Evolutionary conservation across 2,329 filamentous ascomycete species (phyloP), one percentile per base, ranked within the genome.

Genomic region (Colletotrichum lupini): DNA sequence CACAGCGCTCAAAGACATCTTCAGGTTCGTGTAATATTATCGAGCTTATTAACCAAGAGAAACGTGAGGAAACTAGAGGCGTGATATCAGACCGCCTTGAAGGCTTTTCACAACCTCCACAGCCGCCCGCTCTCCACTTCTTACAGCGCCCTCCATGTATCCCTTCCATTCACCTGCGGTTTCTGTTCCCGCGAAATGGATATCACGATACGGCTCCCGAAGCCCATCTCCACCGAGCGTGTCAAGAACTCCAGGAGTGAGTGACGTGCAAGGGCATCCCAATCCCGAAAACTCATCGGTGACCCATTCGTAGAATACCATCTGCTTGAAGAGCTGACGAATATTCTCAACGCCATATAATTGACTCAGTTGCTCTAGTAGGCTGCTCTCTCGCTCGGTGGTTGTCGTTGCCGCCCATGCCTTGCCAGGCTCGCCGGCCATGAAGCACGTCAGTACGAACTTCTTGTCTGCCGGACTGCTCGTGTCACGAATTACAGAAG

Each of bases 81-180:
- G 57, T 11, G 57, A 19, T n/a, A 35, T 32, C 12, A 37, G 5
- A 9, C 30, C 57, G 8, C n/a, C n/a, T 7, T 26, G 14, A 3
- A 59, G 57, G 22, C 57, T 59, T 28, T 63, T 26, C 5, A 86
- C 68, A 4, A 88, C 84, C 76, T 89, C 86, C 46, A 78, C 77
- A 0, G 87, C 87, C 2, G 82, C 88, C 16, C 85, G 78, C 70
- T 88, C 81, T 1, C 89, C 88, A 62, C 81, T 85, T 6, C 84
- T 76, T 12, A 90, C 80, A 0, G 89, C 89, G 1, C 89, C 89
- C 73, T 91, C 89, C 87, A 91, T 89, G 76, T 90, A 90, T 0
- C 88, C 88, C 67, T 86, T 87, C 88, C 88, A 90, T 70, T 87
- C 83, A 2, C 76, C 81, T 0, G 85, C 83, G 1, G 85, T 87